These are phyloP conservation scores for Talaromyces rugulosus DNA, from an alignment of 2,329 filamentous ascomycete genomes.

Conservation along the genomic window DNA sequence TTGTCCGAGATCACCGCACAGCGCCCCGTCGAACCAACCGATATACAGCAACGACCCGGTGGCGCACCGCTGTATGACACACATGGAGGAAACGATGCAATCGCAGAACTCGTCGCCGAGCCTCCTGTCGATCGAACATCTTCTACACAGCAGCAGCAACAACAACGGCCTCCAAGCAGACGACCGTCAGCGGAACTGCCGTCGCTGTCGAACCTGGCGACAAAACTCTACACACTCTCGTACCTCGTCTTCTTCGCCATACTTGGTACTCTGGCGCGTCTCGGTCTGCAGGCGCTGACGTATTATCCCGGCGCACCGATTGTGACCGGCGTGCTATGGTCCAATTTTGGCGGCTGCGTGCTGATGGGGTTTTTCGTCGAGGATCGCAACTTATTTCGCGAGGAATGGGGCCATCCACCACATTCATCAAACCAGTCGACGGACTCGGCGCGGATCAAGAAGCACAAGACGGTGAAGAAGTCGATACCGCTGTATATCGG, in stretches of 20 bases:
- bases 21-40: slow-evolving; percentile 2
- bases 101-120: slow-evolving; percentile 11
- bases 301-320: slow-evolving; percentile 74
- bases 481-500: slow-evolving; percentile 85
- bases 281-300: slow-evolving; percentile 76
- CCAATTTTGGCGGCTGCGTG: slow-evolving; percentile 77
- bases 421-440: slow-evolving; percentile 13
- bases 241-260: slow-evolving; percentile 84
- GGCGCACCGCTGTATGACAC: not conserved
- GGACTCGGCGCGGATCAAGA: slow-evolving; percentile 40
- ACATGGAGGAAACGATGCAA: not conserved
- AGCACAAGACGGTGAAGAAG: slow-evolving; percentile 67
- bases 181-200: slow-evolving; percentile 15
- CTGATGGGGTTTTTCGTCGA: slow-evolving; percentile 83
- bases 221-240: slow-evolving; percentile 67
- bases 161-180: not conserved
- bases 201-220: slow-evolving; percentile 48
- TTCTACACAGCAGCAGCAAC: slow-evolving; percentile 34
- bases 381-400: slow-evolving; percentile 69
- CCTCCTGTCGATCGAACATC: slow-evolving; percentile 3
- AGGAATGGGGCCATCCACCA: slow-evolving; percentile 54
- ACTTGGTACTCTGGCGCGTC: slow-evolving; percentile 74
- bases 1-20: slow-evolving; percentile 5
- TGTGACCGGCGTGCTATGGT: slow-evolving; percentile 73
- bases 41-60: not conserved